Base-by-base conservation (phyloP, 352 stramenopile genomes). In the Globisporangium emineosum region DNA sequence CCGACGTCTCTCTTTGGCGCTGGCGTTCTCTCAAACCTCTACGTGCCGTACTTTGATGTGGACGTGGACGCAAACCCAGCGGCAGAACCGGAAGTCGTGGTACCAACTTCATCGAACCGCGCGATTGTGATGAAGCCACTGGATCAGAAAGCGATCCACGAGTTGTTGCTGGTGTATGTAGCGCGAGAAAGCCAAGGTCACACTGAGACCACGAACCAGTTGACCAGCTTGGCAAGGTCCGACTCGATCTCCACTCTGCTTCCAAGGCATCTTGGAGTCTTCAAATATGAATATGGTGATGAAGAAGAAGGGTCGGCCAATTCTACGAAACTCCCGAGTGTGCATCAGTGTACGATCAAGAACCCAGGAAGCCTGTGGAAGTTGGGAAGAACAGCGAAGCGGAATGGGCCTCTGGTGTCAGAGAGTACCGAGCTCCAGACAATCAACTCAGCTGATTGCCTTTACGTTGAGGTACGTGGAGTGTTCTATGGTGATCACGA, bases 151-250 rank as follows among this genome's bases (percentile, higher is more conserved):
- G 52, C 54, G 27, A 61, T 80, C 21, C 75, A 82, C 17, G 72
- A 82, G 33, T 70, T 82, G 12, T 55, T 82, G 35, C 60, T 82
- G 30, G 29, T 73, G 3, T 78, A 78, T 37, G 60, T 78, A 27
- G 67, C 67, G 37, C 67, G 75, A 1, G 72, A 61, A 62, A 57
- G 52, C 8, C 60, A 56, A 10, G 23, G 5, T 3, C 23, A 23
- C 58, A 29, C 8, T 25, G 42, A 57, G 4, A 12, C 51, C 7
- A 50, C 29, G 1, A 42, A 49, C 13, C 37, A 40, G 19, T 53
- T 77, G 21, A 56, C 53, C 57, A 82, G 75, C 37, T 60, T 82
- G 30, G 70, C 72, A 2, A 47, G 64, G 27, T 76, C 72, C 5
- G 75, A 82, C 43, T 66, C 75, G 23, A 32, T 78, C 30, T 73